phyloP scores from a whole-genome alignment of 441 rosid genomes.

The Erodium trifolium region DNA sequence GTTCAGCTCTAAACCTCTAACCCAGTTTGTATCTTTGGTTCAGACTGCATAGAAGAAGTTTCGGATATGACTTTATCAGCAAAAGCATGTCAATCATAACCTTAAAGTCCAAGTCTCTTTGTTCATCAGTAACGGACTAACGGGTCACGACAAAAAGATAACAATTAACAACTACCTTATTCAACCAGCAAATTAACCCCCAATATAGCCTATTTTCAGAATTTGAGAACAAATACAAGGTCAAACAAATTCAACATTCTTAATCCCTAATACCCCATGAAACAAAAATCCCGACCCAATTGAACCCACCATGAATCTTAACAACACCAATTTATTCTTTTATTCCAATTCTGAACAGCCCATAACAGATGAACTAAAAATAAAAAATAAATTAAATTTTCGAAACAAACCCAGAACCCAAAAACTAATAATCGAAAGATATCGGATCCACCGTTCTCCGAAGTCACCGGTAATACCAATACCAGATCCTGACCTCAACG shows the following conservation, averaged over 20 bases:
- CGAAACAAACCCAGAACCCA: too few relatives aligned
- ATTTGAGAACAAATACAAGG: background rate
- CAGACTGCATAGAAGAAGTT: background rate
- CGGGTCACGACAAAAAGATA: background rate
- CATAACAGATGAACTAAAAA: too few relatives aligned
- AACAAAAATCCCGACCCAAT: background rate
- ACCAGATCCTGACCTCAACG: background rate
- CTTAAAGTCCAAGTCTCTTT: background rate
- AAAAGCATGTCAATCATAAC: background rate
- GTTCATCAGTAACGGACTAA: background rate
- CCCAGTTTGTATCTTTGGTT: background rate
- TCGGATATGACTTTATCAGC: background rate
- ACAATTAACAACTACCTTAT: background rate
- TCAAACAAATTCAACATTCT: background rate
- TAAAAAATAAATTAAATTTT: too few relatives aligned
- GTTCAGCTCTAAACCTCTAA: background rate
- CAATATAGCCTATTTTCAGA: background rate
- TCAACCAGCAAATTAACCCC: background rate
- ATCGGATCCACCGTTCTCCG: too few relatives aligned
- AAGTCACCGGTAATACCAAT: background rate
- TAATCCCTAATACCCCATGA: background rate
- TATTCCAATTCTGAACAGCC: too few relatives aligned
- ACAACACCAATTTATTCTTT: too few relatives aligned
- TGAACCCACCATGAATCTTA: background rate
- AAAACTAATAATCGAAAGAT: background rate